Base-by-base conservation (phyloP, 352 stramenopile genomes). In the Chrysophaeum taylorii region DNA sequence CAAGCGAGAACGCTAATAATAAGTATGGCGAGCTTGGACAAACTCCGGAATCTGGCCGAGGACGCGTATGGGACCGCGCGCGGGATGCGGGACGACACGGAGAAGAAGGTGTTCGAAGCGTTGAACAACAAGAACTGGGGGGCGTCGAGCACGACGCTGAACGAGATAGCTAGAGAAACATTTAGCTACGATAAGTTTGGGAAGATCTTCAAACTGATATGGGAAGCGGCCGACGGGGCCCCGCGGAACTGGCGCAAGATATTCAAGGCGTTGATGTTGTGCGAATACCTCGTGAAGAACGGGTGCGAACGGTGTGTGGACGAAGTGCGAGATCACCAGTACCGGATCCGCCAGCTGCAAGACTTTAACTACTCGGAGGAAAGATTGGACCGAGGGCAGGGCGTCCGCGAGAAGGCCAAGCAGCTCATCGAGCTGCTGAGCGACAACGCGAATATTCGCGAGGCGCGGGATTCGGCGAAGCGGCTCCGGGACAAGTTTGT, bases 41-140 rank as follows among this genome's bases (percentile, higher is more conserved):
- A 87, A 61, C 69, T 89, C 62, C 70, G 79, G 35, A 89, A 89
- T 69, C 73, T 82, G 69, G 83, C 83, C 18, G 83, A 89, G 73
- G 83, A 88, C 78, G 81, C 75, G 82, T 86, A 79, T 7, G 50
- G 50, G 27, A 5, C 14, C 7, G 50, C 50, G 2, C 7, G n/a
- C 15, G 50, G 50, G 2, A 38, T 62, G 5, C n/a, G 50, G 4
- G 50, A 62, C 25, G 50, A 62, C 1, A 62, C 50, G 5, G 50
- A 62, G 50, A 62, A 36, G 27, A 62, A 74, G 39, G 77, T 94
- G 9, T 91, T 92, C 77, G 87, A 98, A 75, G 93, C 94, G 33
- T 84, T 99, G 35, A 98, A 93, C 27, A 97, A 98, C 78, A 98
- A 98, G 84, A 99, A 99, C 79, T 99, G 94, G 94, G 95, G 95